These are phyloP conservation scores for Thermochaetoides thermophila DNA, from an alignment of 495 filamentous ascomycete genomes.

Conservation along the genomic window DNA sequence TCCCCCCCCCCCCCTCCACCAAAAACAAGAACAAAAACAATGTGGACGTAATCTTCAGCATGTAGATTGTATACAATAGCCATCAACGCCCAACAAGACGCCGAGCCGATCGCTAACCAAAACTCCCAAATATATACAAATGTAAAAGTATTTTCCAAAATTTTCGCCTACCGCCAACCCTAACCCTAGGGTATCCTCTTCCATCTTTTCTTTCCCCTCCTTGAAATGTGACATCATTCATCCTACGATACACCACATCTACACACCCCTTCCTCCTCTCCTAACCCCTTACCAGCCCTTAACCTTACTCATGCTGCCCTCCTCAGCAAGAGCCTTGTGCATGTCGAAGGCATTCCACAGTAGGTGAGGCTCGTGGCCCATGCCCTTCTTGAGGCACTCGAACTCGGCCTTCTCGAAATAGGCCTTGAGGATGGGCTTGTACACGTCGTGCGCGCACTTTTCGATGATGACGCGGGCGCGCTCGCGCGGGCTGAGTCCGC, in stretches of 20 bases:
- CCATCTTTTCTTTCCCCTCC: neutral
- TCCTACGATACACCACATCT: neutral
- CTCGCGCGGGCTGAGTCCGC: constrained; percentile 67
- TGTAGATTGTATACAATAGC: too few species aligned
- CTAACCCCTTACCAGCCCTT: constrained; percentile 30
- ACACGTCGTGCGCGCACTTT: constrained; percentile 78
- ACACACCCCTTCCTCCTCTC: too few species aligned
- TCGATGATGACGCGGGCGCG: constrained; percentile 75
- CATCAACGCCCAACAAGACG: too few species aligned
- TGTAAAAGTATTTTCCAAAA: too few species aligned
- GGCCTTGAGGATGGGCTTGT: constrained; percentile 64
- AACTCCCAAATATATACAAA: too few species aligned
- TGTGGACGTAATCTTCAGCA: too few species aligned
- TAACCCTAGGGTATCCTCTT: neutral
- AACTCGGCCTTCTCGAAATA: constrained; percentile 81
- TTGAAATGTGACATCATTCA: neutral
- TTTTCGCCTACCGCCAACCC: neutral
- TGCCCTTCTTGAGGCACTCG: constrained; percentile 75
- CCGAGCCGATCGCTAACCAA: too few species aligned
- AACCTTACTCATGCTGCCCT: constrained; percentile 73
- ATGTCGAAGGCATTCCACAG: constrained; percentile 76
- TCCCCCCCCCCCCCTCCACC: too few species aligned
- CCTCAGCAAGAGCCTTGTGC: constrained; percentile 66
- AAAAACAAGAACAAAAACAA: too few species aligned
- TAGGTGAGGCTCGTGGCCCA: constrained; percentile 82